phyloP scores from a whole-genome alignment of 768 basidiomycete genomes.

The Hygrophoropsis aurantiaca region DNA sequence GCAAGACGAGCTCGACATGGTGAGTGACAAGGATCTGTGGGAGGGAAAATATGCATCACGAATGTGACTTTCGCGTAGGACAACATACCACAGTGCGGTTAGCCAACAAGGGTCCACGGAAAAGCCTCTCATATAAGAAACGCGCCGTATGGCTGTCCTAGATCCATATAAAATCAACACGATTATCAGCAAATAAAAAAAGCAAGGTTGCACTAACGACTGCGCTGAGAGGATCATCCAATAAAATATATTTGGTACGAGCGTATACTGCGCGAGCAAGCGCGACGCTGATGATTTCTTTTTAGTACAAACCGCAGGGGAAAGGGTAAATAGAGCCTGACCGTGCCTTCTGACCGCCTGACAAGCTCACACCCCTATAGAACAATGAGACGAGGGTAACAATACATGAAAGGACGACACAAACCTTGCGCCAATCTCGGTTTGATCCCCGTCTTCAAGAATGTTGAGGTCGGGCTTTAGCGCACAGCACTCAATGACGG shows the following conservation, averaged over 20 bases:
- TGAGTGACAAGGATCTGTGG: conserved; percentile 72
- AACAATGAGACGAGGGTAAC: too few species aligned
- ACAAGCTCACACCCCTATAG: conserved; percentile 66
- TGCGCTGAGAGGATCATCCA: conserved; percentile 82
- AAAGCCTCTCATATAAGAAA: conserved; percentile 59
- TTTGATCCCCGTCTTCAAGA: conserved; percentile 40
- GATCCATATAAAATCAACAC: conserved; percentile 1
- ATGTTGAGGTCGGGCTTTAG: conserved; percentile 46
- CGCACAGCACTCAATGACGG: conserved; percentile 46
- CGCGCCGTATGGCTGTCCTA: conserved; percentile 72
- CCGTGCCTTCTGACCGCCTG: conserved; percentile 84
- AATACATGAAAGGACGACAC: neutral
- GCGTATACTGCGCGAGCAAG: conserved; percentile 83
- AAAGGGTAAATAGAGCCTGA: conserved; percentile 22
- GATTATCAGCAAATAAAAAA: neutral
- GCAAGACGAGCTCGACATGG: conserved; percentile 80
- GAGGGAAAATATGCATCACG: neutral
- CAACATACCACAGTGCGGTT: conserved; percentile 66
- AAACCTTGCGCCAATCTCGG: conserved; percentile 8
- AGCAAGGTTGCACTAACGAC: conserved; percentile 49
- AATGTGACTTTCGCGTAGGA: neutral
- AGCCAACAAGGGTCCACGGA: conserved; percentile 64
- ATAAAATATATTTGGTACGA: conserved; percentile 62
- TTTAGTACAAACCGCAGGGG: conserved; percentile 5
- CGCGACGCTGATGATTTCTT: conserved; percentile 53